Evolutionary conservation across 2,329 filamentous ascomycete species (phyloP).

Genomic region (Penicillium sp.): DNA sequence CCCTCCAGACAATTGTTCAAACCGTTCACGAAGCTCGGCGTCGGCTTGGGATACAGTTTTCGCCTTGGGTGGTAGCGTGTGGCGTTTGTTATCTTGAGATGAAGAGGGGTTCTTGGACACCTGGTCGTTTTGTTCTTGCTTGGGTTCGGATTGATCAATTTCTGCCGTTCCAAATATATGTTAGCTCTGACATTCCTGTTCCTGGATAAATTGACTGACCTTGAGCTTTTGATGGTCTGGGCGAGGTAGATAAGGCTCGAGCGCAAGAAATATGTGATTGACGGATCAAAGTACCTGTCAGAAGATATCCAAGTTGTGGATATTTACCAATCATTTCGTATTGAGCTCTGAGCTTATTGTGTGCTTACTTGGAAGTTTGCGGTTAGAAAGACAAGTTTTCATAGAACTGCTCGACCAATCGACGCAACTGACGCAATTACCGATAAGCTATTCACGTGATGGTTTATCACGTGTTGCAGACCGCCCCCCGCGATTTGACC

Average conservation of each 20-base stretch:
- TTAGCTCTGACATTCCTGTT: neutral
- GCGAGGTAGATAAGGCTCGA: slow-evolving; percentile 7
- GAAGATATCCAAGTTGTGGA: neutral
- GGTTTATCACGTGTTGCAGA: neutral
- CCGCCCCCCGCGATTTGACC: slow-evolving; percentile 8
- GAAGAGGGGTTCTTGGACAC: neutral
- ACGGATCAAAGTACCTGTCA: neutral
- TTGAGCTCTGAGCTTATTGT: neutral
- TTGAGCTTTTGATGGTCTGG: slow-evolving; percentile 1
- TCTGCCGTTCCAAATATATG: neutral
- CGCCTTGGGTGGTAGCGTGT: slow-evolving; percentile 22
- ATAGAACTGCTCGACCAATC: neutral
- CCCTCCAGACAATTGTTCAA: slow-evolving; percentile 67
- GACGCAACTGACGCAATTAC: slow-evolving; percentile 6
- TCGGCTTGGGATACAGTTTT: slow-evolving; percentile 66
- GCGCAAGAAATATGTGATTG: neutral
- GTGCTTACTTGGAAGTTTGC: neutral
- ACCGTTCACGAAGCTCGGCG: slow-evolving; percentile 62
- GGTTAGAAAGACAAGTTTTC: neutral
- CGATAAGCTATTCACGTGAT: neutral
- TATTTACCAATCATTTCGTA: neutral
- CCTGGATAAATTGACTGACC: neutral
- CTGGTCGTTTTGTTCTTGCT: neutral
- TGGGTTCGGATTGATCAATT: neutral
- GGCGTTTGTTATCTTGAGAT: slow-evolving; percentile 6